Evolutionary conservation across 345 rosid species (phyloP), one percentile per base, ranked within the genome.

Genomic region (Eucalyptus guilfoylei): DNA sequence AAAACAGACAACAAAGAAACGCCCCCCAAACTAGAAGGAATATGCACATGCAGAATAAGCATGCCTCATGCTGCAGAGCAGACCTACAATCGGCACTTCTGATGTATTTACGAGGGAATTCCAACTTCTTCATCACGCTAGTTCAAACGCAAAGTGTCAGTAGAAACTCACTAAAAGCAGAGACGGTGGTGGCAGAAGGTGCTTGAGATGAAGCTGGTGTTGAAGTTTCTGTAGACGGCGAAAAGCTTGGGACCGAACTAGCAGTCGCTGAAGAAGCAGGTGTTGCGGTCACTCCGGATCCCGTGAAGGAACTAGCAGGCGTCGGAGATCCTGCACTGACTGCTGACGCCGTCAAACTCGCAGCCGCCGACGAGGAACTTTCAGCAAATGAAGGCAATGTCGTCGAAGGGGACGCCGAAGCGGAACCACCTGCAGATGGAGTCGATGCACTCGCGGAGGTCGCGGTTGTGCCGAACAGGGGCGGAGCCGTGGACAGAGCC

Each of bases 201-300:
- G 94, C 44, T 90, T 94, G 96, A 44, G 96, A 91, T 49, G 96
- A 87, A 44, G 80, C 91, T 80, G 97, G 93, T 5, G 93, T 67
- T 28, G 96, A 88, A 89, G 94, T 62, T 69, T 90, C 92, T 34
- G 91, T 87, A 10, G 97, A 86, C 89, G 93, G 85, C 19, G 97
- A 91, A 93, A 96, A 95, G 58, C 96, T 94, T n/a, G 96, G 93
- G 85, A 94, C 92, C 47, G 97, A 92, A 90, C 94, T 90, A 30
- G 93, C 87, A 90, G 92, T 92, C 86, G 91, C 96, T 8, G 94
- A 88, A 19, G 94, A 89, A 88, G 94, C 85, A 48, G 97, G 91
- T n/a, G 96, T 88, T 87, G 92, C 89, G 60, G 91, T 88, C 87
- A 87, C 92, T 30, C 94, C 93, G 92, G 94, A 93, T 85, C 96